These are phyloP conservation scores for Neobulgaria alba DNA, from an alignment of 2,329 filamentous ascomycete genomes.

Conservation along the genomic window DNA sequence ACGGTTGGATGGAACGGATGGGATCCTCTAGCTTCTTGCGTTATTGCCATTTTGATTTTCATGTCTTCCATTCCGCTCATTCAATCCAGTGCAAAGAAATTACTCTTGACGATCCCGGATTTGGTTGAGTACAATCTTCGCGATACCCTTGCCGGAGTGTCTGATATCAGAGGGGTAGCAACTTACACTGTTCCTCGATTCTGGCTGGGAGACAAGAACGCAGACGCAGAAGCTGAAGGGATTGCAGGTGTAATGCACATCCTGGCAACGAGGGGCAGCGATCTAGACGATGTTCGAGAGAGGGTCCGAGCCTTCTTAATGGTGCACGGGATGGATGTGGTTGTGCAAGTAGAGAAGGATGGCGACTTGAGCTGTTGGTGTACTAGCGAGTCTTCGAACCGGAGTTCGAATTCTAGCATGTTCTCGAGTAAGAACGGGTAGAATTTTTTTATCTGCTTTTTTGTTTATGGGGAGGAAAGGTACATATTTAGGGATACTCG, in stretches of 20 bases:
- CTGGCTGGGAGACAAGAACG: slow-evolving; percentile 70
- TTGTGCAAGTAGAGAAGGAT: slow-evolving; percentile 82
- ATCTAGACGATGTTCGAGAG: slow-evolving; percentile 75
- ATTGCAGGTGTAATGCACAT: slow-evolving; percentile 83
- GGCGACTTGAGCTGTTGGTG: slow-evolving; percentile 62
- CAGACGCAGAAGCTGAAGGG: slow-evolving; percentile 34
- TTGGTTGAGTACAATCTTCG: slow-evolving; percentile 82
- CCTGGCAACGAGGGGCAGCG: slow-evolving; percentile 60
- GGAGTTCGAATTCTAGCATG: too few species aligned
- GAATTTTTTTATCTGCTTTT: too few species aligned
- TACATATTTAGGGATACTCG: too few species aligned
- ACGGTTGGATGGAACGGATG: slow-evolving; percentile 86
- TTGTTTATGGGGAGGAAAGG: too few species aligned
- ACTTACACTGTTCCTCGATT: slow-evolving; percentile 84
- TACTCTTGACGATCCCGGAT: slow-evolving; percentile 78
- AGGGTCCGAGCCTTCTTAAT: slow-evolving; percentile 65
- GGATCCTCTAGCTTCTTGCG: slow-evolving; percentile 87
- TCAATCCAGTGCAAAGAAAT: slow-evolving; percentile 68
- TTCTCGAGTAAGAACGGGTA: too few species aligned
- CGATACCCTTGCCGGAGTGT: slow-evolving; percentile 75
- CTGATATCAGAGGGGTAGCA: slow-evolving; percentile 72
- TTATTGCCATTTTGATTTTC: slow-evolving; percentile 90
- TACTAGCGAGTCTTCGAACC: slow-evolving; percentile 25
- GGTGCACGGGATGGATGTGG: slow-evolving; percentile 66
- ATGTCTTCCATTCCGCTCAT: slow-evolving; percentile 86